Evolutionary conservation across 371 early-diverging fungal genomes (phyloP), one percentile per base, ranked within the genome.

Genomic region (Catenaria anguillulae): DNA sequence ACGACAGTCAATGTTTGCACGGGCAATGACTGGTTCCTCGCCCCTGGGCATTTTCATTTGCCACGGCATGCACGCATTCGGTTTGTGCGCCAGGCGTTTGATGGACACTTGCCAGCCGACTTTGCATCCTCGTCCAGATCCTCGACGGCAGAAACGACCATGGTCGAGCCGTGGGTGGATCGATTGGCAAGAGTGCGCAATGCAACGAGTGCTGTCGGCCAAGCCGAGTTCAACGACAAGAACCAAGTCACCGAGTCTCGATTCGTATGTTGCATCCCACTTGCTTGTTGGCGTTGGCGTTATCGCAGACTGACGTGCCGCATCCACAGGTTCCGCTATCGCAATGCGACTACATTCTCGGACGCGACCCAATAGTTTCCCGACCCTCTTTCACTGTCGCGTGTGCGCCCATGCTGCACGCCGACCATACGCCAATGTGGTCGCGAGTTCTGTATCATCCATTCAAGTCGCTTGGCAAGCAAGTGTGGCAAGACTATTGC

Each of bases 21-120:
- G 48, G 94, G 90, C 36, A 86, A 84, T 65, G 97, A 93, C 65
- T 97, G 97, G 97, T 85, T 91, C 67, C 74, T 92, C 26, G 94
- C 91, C 71, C 93, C 93, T 0, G 80, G 86, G 12, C 91, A 92
- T 64, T 95, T 84, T 73, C 88, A 90, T 66, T 70, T 95, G 29
- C 94, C 92, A 0, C 69, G 73, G 29, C 63, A 58, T 15, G 58
- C 69, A 50, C 64, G 71, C 34, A 43, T 80, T 29, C 48, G 65
- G 56, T 75, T 73, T 61, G 24, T 80, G n/a, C 60, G 61, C 50
- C 63, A 63, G n/a, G 64, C 52, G 4, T 77, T 77, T 60, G 31
- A 64, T 15, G 80, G 80, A 13, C 60, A 75, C 54, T 61, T 79
- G 37, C 80, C 80, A 0, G 71, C 67, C n/a, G 66, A 75, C 43